Evolutionary conservation across 169 alveolate species (phyloP).

Genomic region (Cryptosporidium bovis): DNA sequence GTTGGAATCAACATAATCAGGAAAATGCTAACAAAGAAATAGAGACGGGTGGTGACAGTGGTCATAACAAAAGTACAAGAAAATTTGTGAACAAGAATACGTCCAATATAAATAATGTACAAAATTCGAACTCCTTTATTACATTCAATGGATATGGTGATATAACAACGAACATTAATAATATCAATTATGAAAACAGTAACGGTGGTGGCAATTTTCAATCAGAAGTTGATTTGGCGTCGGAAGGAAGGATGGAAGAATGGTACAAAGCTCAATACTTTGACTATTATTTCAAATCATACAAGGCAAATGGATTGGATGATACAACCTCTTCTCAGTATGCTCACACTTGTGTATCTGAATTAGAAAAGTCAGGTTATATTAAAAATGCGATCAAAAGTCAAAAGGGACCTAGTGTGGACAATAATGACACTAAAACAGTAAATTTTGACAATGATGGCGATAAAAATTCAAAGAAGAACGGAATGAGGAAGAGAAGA

Average conservation of each 20-base stretch:
- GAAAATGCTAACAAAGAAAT: too few relatives aligned
- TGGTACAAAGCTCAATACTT: constrained; percentile 69
- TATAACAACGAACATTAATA: background rate
- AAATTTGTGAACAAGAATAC: background rate
- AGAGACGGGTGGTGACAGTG: too few relatives aligned
- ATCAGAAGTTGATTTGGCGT: background rate
- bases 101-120: too few relatives aligned
- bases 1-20: constrained; percentile 25
- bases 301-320: constrained; percentile 62
- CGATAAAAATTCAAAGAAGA: background rate
- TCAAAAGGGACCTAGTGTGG: background rate
- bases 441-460: background rate
- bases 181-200: background rate
- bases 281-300: constrained; percentile 54
- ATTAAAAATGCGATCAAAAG: constrained; percentile 14
- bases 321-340: constrained; percentile 60
- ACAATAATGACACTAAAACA: background rate
- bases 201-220: background rate
- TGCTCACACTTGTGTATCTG: constrained; percentile 63
- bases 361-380: constrained; percentile 57
- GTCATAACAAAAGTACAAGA: too few relatives aligned
- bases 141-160: too few relatives aligned
- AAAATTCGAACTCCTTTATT: too few relatives aligned
- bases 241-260: constrained; percentile 48
- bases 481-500: background rate